Base-by-base conservation (phyloP, 2,329 filamentous ascomycete species). In the Colletotrichum limetticola region DNA sequence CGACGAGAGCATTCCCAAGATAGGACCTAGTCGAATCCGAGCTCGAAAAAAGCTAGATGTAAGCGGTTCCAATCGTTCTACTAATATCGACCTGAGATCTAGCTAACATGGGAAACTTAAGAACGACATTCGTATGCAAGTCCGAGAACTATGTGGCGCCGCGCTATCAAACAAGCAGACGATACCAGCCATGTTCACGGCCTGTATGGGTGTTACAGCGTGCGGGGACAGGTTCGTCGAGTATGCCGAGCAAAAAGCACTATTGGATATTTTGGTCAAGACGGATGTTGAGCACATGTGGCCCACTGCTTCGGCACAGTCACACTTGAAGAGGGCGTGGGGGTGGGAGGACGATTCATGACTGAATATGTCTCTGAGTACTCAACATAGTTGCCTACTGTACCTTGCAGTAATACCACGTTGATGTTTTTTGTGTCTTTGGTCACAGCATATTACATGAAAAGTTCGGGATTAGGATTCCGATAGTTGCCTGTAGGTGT, bases 111-210 rank as follows among this genome's bases (percentile, higher is more conserved):
- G 14, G 2, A 35, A 49, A 30, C 9, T 71, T 6, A 74, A 88
- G 82, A 77, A 85, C 56, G 81, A 83, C 16, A 85, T 89, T 8
- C 81, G 86, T 68, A 74, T 78, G 19, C 82, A 89, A 35, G 84
- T 92, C 2, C 82, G 88, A 19, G 81, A 85, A 28, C 80, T 92
- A 2, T 91, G 90, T 75, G 90, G 90, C 1, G 91, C 91, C 46
- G 89, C 88, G 0, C 78, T 88, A 12, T 87, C 86, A 32, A 91
- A 91, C 77, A 82, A 86, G 52, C 85, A 84, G 78, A 88, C 86
- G 1, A 86, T 89, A 30, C 89, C 90, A 0, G 85, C 85, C 55
- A 85, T 90, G 80, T 89, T 91, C 70, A 88, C 87, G 1, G 86
- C 87, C 0, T 88, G 85, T 22, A 88, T 90, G 84, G 88, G 87